Evolutionary conservation across 768 basidiomycete genomes (phyloP).

Genomic region (Lactarius vividus): DNA sequence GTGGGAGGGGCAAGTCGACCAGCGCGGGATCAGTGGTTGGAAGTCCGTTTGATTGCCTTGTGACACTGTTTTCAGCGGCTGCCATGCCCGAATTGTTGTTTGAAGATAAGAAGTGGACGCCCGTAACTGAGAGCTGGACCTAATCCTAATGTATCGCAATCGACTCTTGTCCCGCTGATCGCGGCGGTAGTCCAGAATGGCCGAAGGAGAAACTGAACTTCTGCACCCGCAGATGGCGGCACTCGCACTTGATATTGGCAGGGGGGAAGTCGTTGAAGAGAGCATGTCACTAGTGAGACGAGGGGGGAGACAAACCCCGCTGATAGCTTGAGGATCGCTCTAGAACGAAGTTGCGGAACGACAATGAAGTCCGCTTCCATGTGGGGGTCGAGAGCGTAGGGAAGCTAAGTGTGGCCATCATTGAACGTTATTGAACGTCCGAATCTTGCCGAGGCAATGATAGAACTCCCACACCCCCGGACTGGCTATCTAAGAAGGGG

Average conservation of each 20-base stretch:
- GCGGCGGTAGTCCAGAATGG: neutral
- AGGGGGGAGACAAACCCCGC: neutral
- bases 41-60: neutral
- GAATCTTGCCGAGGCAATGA: neutral
- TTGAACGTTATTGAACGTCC: neutral
- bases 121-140: neutral
- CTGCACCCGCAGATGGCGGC: neutral
- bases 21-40: slow-evolving; percentile 11
- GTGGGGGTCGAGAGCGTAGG: too few species aligned
- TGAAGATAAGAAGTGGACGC: neutral
- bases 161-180: neutral
- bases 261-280: neutral
- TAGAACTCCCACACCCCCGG: neutral
- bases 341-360: too few species aligned
- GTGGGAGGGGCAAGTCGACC: slow-evolving; percentile 20
- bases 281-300: too few species aligned
- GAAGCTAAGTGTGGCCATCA: too few species aligned
- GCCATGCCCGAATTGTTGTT: neutral
- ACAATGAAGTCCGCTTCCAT: too few species aligned
- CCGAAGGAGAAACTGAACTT: neutral
- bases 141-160: neutral
- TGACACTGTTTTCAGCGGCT: neutral
- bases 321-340: too few species aligned
- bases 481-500: neutral
- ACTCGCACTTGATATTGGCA: too few species aligned